phyloP scores from a whole-genome alignment of 306 rosid species.

The Benincasa hispida region DNA sequence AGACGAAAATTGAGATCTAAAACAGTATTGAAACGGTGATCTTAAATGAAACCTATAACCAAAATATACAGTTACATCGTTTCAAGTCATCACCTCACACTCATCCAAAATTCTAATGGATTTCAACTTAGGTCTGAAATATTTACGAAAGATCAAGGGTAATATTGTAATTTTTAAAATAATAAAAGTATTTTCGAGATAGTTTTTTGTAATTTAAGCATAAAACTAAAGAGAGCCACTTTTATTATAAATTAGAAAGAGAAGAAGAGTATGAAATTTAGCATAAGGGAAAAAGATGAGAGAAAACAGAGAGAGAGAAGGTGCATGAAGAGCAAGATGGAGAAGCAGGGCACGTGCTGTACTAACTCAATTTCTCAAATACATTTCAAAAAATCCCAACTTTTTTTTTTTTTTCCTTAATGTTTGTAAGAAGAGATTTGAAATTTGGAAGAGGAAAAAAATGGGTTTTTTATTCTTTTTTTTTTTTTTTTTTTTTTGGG shows the following conservation, averaged over 20 bases:
- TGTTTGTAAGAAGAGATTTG: neutral
- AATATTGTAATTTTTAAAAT: too few relatives aligned
- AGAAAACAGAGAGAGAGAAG: neutral
- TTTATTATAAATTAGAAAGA: neutral
- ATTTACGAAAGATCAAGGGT: too few relatives aligned
- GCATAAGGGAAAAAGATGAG: too few relatives aligned
- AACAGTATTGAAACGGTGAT: too few relatives aligned
- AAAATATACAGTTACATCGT: too few relatives aligned
- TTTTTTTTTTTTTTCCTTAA: neutral
- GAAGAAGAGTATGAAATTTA: neutral
- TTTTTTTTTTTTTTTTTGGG: too few relatives aligned
- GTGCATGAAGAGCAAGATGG: slow-evolving; percentile 92
- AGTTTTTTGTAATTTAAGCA: too few relatives aligned
- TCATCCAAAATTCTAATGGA: too few relatives aligned
- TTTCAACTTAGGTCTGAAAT: neutral
- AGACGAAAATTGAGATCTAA: neutral
- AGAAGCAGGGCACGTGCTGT: slow-evolving; percentile 99
- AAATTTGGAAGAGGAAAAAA: neutral
- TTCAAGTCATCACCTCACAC: too few relatives aligned
- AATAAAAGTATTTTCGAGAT: too few relatives aligned
- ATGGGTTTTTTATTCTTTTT: neutral
- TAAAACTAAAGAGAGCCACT: too few relatives aligned
- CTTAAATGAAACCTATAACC: too few relatives aligned
- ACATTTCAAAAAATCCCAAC: neutral
- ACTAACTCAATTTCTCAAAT: slow-evolving; percentile 33